Evolutionary conservation across 2,329 filamentous ascomycete genomes (phyloP).

Genomic region (Cercospora canescens): DNA sequence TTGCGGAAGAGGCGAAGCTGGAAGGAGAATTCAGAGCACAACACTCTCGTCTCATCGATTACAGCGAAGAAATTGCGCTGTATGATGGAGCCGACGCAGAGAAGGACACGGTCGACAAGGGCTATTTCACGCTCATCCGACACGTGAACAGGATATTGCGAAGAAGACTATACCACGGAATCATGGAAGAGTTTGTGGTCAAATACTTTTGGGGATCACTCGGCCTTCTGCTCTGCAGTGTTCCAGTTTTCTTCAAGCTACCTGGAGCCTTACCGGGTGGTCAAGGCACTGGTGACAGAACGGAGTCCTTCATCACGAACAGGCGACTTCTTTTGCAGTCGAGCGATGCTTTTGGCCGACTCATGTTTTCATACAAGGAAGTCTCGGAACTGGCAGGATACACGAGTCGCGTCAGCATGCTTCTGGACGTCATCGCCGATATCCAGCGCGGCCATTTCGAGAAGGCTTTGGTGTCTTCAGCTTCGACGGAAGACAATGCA

Average conservation of each 20-base stretch:
- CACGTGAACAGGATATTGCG: constrained; percentile 96
- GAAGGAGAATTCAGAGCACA: constrained; percentile 97
- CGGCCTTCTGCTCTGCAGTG: constrained; percentile 86
- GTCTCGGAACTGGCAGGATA: constrained; percentile 94
- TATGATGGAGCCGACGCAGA: constrained; percentile 91
- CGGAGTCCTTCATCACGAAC: constrained; percentile 82
- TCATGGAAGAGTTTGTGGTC: constrained; percentile 99
- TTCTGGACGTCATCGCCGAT: constrained; percentile 93
- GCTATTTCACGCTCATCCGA: constrained; percentile 98
- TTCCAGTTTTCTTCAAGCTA: constrained; percentile 90
- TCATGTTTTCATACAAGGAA: constrained; percentile 98
- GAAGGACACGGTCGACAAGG: constrained; percentile 95
- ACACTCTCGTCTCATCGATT: constrained; percentile 91
- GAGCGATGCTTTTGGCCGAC: constrained; percentile 89
- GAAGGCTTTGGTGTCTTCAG: constrained; percentile 93
- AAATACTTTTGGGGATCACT: constrained; percentile 99
- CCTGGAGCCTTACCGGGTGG: constrained; percentile 25
- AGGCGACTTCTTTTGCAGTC: constrained; percentile 86
- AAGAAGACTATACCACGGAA: constrained; percentile 90
- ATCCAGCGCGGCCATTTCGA: constrained; percentile 87
- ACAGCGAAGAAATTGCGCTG: constrained; percentile 90
- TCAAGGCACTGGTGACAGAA: constrained; percentile 25
- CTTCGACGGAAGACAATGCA: constrained; percentile 77
- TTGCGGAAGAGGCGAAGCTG: constrained; percentile 89
- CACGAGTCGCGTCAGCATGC: constrained; percentile 84